These are phyloP conservation scores for Cylindrotheca closterium DNA, from an alignment of 108 stramenopile genomes.

Conservation along the genomic window DNA sequence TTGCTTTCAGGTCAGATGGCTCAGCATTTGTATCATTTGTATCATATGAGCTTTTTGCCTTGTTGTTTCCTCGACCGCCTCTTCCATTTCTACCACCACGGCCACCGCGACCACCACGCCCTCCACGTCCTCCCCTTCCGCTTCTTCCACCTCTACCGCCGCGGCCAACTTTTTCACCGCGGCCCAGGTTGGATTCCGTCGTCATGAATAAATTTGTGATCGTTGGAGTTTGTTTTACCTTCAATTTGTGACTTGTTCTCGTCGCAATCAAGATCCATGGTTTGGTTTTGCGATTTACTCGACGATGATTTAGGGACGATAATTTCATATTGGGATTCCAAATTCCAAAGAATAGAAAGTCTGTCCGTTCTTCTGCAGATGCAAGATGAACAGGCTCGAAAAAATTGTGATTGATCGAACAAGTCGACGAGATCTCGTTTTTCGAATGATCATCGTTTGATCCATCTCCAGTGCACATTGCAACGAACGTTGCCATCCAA, in stretches of 20 bases:
- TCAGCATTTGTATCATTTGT: constrained; percentile 1
- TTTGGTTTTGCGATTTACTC: too few species aligned
- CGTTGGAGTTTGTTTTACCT: neutral
- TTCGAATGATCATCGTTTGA: neutral
- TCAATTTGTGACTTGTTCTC: neutral
- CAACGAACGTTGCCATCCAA: neutral
- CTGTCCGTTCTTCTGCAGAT: constrained; percentile 6
- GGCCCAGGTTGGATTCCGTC: neutral
- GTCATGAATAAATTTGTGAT: neutral
- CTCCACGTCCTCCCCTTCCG: constrained; percentile 1
- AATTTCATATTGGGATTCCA: neutral
- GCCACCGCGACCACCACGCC: neutral
- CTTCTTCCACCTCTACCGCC: constrained; percentile 7
- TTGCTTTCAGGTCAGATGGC: neutral
- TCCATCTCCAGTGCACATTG: neutral
- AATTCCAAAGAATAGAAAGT: neutral
- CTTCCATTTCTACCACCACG: neutral
- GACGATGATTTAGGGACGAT: too few species aligned
- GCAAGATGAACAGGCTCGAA: constrained; percentile 16
- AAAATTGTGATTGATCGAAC: neutral
- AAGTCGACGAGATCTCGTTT: neutral
- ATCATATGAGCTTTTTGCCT: neutral
- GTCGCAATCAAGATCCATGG: neutral
- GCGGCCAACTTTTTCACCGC: neutral
- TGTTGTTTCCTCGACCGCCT: neutral